Conservation (phyloP, 805 yeast genomes). For the Danielia reshetovae region DNA sequence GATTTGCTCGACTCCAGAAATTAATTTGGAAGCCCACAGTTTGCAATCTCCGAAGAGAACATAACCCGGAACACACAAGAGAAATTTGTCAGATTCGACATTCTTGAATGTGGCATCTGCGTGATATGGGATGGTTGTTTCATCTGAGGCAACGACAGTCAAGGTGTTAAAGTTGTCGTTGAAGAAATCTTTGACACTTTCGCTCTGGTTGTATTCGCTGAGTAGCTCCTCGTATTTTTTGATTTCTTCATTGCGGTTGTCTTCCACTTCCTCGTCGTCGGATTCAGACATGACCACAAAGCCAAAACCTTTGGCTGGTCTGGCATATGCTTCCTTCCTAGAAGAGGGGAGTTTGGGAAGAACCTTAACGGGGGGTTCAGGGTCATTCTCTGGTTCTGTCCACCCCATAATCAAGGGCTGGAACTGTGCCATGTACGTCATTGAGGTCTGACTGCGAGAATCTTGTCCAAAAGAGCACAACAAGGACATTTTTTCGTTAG, state of each 20-base stretch:
- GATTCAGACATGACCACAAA: constrained; percentile 7
- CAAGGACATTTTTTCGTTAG: constrained; percentile 3
- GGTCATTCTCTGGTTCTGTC: background rate
- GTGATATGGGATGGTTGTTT: background rate
- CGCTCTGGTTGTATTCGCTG: constrained; percentile 3
- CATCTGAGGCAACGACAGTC: constrained; percentile 6
- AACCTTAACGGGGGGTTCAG: constrained; percentile 6
- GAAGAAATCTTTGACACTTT: constrained; percentile 5
- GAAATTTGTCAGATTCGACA: background rate
- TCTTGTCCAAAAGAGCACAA: constrained; percentile 6
- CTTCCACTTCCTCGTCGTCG: constrained; percentile 2
- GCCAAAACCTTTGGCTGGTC: constrained; percentile 13
- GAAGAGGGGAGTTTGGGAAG: background rate
- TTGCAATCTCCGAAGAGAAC: background rate
- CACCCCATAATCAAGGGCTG: constrained; percentile 8
- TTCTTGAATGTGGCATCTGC: background rate
- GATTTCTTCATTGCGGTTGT: constrained; percentile 2
- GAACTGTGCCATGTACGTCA: constrained; percentile 11
- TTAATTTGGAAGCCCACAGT: background rate
- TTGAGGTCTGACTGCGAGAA: background rate
- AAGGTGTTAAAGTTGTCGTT: constrained; percentile 8
- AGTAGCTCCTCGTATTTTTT: constrained; percentile 3
- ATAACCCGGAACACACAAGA: background rate
- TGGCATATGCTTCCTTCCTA: constrained; percentile 3
- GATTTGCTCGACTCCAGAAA: background rate